These are phyloP conservation scores for Triadica sebifera DNA, from an alignment of 345 rosid genomes.

Conservation along the genomic window DNA sequence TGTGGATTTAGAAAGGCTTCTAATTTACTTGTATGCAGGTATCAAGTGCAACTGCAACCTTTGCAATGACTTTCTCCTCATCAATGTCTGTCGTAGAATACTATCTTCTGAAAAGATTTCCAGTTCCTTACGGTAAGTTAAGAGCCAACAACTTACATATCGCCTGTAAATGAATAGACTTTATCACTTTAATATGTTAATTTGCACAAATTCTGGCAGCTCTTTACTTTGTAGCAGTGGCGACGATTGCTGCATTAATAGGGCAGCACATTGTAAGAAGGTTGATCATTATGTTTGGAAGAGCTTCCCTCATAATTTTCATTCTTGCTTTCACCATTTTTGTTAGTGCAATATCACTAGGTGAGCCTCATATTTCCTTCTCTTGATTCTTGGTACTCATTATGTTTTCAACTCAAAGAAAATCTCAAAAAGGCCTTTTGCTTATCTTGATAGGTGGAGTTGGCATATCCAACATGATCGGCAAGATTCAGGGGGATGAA, in stretches of 20 bases:
- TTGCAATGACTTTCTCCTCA: conserved; percentile 56
- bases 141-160: background rate
- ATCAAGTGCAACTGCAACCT: conserved; percentile 59
- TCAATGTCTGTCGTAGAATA: conserved; percentile 62
- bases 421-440: background rate
- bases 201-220: conserved; percentile 31
- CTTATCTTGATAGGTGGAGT: conserved; percentile 42
- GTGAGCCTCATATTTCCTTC: conserved; percentile 21
- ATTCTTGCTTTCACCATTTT: conserved; percentile 47
- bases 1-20: background rate
- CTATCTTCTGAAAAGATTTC: conserved; percentile 55
- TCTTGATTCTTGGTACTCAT: no score
- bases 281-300: conserved; percentile 39
- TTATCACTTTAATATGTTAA: no score
- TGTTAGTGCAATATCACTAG: conserved; percentile 49
- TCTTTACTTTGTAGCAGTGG: conserved; percentile 40
- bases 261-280: conserved; percentile 49
- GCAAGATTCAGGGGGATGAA: no score
- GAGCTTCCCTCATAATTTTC: conserved; percentile 56
- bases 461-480: background rate
- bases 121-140: conserved; percentile 45
- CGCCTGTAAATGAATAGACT: background rate
- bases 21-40: conserved; percentile 31
- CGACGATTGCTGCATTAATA: conserved; percentile 39
- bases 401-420: background rate